These are phyloP conservation scores for Albifimbria verrucaria DNA, from an alignment of 2,329 filamentous ascomycete species.

Conservation along the genomic window DNA sequence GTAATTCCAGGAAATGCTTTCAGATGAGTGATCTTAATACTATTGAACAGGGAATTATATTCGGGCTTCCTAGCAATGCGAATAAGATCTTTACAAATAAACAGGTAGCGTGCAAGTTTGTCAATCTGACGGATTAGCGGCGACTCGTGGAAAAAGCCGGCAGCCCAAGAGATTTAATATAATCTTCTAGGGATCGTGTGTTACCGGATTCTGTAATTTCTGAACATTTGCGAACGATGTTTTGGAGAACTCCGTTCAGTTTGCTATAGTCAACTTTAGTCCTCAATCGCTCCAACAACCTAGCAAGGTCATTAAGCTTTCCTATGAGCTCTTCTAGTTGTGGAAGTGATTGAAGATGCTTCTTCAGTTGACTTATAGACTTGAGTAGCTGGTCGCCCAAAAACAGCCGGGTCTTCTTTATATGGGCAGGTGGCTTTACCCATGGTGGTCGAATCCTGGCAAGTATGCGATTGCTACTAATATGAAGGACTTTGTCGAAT, in stretches of 20 bases:
- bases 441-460: background rate
- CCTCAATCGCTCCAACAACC: background rate
- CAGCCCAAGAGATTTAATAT: background rate
- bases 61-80: background rate
- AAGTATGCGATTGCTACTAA: background rate
- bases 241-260: background rate
- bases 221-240: background rate
- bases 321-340: background rate
- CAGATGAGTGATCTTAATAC: background rate
- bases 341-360: background rate
- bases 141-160: background rate
- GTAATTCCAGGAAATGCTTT: background rate
- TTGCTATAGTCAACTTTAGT: background rate
- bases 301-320: background rate
- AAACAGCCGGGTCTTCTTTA: background rate
- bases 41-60: background rate
- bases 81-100: background rate
- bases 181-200: background rate
- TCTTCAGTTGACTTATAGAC: background rate
- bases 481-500: background rate
- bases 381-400: background rate
- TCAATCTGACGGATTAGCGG: background rate
- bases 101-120: background rate
- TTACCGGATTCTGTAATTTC: background rate
- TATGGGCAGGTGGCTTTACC: background rate